Conservation (phyloP, 345 rosid genomes). For the Aquilaria sinensis region DNA sequence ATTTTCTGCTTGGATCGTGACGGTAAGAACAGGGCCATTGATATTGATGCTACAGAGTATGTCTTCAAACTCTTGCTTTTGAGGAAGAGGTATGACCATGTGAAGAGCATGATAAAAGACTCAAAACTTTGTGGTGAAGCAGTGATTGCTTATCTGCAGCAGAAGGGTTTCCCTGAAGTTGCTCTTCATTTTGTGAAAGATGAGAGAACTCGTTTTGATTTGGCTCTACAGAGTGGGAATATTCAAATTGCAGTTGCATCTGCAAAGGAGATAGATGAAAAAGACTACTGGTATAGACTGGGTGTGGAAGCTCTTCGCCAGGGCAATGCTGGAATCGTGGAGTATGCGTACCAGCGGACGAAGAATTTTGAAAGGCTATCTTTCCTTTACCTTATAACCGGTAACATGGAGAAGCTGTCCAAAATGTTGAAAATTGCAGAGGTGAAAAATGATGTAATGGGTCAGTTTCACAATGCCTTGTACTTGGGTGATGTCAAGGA, state of each 20-base stretch:
- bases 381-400: slow-evolving; percentile 85
- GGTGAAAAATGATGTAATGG: slow-evolving; percentile 91
- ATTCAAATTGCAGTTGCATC: slow-evolving; percentile 93
- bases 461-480: slow-evolving; percentile 91
- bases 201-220: slow-evolving; percentile 80
- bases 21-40: slow-evolving; percentile 61
- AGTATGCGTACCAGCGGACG: slow-evolving; percentile 92
- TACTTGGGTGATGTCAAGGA: slow-evolving; percentile 87
- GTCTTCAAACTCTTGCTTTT: slow-evolving; percentile 72
- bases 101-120: slow-evolving; percentile 88
- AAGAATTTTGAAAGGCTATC: slow-evolving; percentile 95
- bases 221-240: slow-evolving; percentile 94
- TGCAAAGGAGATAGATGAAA: slow-evolving; percentile 92
- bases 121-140: slow-evolving; percentile 97
- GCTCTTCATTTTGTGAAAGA: slow-evolving; percentile 95
- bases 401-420: slow-evolving; percentile 74
- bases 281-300: slow-evolving; percentile 83
- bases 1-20: slow-evolving; percentile 82
- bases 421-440: slow-evolving; percentile 95
- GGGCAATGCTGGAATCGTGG: slow-evolving; percentile 88
- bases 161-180: slow-evolving; percentile 96
- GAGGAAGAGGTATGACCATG: slow-evolving; percentile 80
- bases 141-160: slow-evolving; percentile 90
- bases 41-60: slow-evolving; percentile 83
- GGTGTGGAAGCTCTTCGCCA: slow-evolving; percentile 99